These are phyloP conservation scores for Naumovozyma castellii DNA, from an alignment of 805 yeast species.

Conservation along the genomic window DNA sequence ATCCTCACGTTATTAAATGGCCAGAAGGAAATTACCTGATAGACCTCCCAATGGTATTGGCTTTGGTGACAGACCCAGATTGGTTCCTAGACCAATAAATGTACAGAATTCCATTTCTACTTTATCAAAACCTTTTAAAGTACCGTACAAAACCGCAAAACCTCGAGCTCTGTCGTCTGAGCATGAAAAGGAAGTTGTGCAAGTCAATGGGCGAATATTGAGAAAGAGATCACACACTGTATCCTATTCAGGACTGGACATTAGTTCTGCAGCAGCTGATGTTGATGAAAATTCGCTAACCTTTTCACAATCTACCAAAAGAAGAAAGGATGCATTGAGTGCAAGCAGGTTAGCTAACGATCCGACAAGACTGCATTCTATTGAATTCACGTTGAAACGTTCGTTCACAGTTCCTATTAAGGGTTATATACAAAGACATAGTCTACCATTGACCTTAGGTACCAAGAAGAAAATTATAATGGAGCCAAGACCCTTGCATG, in stretches of 20 bases:
- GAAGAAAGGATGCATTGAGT: conserved; percentile 50
- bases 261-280: conserved; percentile 18
- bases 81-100: conserved; percentile 44
- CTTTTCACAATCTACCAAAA: conserved; percentile 10
- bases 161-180: not conserved
- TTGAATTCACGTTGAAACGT: conserved; percentile 36
- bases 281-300: conserved; percentile 24
- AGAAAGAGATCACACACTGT: conserved; percentile 27
- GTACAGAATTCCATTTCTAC: conserved; percentile 42
- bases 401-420: conserved; percentile 58
- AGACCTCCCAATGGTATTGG: conserved; percentile 44
- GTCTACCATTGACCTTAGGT: conserved; percentile 78
- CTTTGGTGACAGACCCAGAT: conserved; percentile 60
- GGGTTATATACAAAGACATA: conserved; percentile 27
- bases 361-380: conserved; percentile 24
- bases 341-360: conserved; percentile 43
- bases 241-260: conserved; percentile 35
- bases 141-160: conserved; percentile 40
- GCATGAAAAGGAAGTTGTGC: not conserved
- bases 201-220: conserved; percentile 7
- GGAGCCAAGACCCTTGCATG: conserved; percentile 90
- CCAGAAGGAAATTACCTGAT: conserved; percentile 33
- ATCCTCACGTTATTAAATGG: conserved; percentile 27
- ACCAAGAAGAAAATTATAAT: conserved; percentile 57
- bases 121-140: conserved; percentile 57